Percentiles rank a stretch among this genome's conserved stretches.
These are phyloP conservation scores for Saccharum spontaneum DNA, from an alignment of 176 grass and related monocot genomes.

Conservation along the genomic window DNA sequence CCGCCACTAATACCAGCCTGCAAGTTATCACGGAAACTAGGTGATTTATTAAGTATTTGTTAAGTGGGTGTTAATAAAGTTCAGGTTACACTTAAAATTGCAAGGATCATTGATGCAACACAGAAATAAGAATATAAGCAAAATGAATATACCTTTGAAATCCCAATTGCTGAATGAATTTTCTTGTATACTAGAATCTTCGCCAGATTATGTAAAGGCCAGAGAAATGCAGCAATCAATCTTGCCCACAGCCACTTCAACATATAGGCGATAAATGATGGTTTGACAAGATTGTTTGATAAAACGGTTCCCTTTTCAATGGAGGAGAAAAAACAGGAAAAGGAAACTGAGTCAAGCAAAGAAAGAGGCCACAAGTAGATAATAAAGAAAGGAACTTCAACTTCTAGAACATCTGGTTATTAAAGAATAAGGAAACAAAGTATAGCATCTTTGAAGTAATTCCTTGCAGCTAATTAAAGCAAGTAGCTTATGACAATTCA, in stretches of 20 bases:
- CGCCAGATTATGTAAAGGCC: slow-evolving; percentile 91
- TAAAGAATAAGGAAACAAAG: slow-evolving; percentile 13
- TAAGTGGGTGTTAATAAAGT: slow-evolving; percentile 6
- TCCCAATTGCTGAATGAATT: slow-evolving; percentile 83
- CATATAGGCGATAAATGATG: slow-evolving; percentile 46
- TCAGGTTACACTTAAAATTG: slow-evolving; percentile 18
- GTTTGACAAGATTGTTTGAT: slow-evolving; percentile 49
- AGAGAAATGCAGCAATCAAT: slow-evolving; percentile 62
- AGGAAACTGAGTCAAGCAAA: slow-evolving; percentile 11
- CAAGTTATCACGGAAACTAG: slow-evolving; percentile 51
- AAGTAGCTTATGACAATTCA: not conserved
- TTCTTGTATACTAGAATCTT: slow-evolving; percentile 79
- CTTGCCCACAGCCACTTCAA: slow-evolving; percentile 70
- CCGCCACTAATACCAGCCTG: slow-evolving; percentile 96
- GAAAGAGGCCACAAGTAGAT: slow-evolving; percentile 26
- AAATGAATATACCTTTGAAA: slow-evolving; percentile 76
- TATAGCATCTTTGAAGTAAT: slow-evolving; percentile 17
- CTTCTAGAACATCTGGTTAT: slow-evolving; percentile 12
- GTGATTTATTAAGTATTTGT: slow-evolving; percentile 32
- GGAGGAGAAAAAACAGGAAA: slow-evolving; percentile 16
- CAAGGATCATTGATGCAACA: slow-evolving; percentile 23
- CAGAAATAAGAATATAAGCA: not conserved
- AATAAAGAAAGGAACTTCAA: not conserved
- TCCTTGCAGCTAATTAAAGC: slow-evolving; percentile 3
- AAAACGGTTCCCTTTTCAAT: slow-evolving; percentile 71